phyloP scores from a whole-genome alignment of 495 filamentous ascomycete genomes.

The Penicillium taxi region DNA sequence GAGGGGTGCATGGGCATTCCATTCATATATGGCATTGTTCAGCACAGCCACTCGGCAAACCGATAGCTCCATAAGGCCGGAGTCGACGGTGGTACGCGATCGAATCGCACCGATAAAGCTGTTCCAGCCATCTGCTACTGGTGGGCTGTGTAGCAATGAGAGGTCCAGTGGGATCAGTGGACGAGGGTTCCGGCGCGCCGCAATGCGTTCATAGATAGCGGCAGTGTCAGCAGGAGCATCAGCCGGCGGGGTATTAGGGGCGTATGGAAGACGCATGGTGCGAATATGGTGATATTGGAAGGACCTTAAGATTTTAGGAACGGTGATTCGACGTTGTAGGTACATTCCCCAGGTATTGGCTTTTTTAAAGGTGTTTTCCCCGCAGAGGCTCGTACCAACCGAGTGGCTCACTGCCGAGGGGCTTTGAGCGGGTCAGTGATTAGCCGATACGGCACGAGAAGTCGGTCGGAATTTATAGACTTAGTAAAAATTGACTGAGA shows the following conservation, averaged over 20 bases:
- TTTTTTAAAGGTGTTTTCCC: too few relatives aligned
- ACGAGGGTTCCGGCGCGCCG: constrained; percentile 52
- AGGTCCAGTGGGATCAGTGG: constrained; percentile 61
- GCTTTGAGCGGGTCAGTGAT: too few relatives aligned
- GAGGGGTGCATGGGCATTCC: constrained; percentile 68
- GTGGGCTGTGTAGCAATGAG: constrained; percentile 59
- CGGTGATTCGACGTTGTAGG: background rate
- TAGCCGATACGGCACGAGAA: too few relatives aligned
- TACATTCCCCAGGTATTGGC: too few relatives aligned
- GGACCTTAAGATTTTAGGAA: background rate
- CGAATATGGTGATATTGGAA: constrained; percentile 1
- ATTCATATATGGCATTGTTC: constrained; percentile 71
- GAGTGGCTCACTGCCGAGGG: too few relatives aligned
- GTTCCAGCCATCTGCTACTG: constrained; percentile 71
- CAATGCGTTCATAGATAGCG: constrained; percentile 52
- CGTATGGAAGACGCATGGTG: constrained; percentile 63
- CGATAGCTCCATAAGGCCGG: constrained; percentile 40
- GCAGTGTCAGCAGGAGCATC: constrained; percentile 26
- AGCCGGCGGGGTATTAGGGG: constrained; percentile 41
- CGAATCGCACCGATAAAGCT: constrained; percentile 64
- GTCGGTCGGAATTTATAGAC: too few relatives aligned
- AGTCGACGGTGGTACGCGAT: constrained; percentile 54
- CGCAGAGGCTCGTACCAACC: too few relatives aligned
- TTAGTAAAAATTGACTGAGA: too few relatives aligned
- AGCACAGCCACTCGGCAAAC: constrained; percentile 58